Evolutionary conservation across 2,329 filamentous ascomycete genomes (phyloP).

Genomic region (Elsinoe batatas): DNA sequence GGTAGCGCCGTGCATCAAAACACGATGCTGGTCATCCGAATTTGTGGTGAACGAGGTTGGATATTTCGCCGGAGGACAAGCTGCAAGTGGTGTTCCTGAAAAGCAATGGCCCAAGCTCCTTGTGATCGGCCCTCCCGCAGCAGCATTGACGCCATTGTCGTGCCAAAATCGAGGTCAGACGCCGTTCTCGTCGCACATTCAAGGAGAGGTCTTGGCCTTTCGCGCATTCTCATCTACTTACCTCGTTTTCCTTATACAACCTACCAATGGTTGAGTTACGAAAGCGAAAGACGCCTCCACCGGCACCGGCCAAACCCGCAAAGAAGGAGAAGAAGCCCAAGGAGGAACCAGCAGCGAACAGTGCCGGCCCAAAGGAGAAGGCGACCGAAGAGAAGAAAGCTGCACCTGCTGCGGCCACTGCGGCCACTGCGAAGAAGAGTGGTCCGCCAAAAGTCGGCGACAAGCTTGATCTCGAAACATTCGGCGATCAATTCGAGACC

Average conservation of each 20-base stretch:
- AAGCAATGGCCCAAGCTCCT: not conserved
- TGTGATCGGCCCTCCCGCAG: not conserved
- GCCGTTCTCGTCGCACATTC: not conserved
- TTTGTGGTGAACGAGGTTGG: no score
- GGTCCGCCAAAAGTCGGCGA: constrained; percentile 38
- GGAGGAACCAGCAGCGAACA: constrained; percentile 20
- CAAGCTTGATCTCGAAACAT: constrained; percentile 43
- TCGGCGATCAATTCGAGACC: constrained; percentile 66
- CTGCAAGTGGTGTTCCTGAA: not conserved
- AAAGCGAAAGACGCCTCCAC: constrained; percentile 50
- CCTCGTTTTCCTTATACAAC: not conserved
- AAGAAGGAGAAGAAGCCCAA: constrained; percentile 36
- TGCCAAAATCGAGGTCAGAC: not conserved
- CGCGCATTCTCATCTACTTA: not conserved
- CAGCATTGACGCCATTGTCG: not conserved
- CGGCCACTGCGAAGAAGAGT: constrained; percentile 11
- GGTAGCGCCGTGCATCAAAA: no score
- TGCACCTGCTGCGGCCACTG: constrained; percentile 12
- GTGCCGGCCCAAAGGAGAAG: constrained; percentile 23
- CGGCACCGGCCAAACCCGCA: constrained; percentile 37
- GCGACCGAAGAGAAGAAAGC: constrained; percentile 19
- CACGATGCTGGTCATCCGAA: no score
- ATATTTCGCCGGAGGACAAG: no score
- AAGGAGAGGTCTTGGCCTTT: not conserved
- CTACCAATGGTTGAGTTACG: constrained; percentile 48